A percentile compares a stretch with the other conserved stretches of the same genome.
These are phyloP conservation scores for Colletotrichum trifolii DNA, from an alignment of 2,329 filamentous ascomycete genomes.

Conservation along the genomic window DNA sequence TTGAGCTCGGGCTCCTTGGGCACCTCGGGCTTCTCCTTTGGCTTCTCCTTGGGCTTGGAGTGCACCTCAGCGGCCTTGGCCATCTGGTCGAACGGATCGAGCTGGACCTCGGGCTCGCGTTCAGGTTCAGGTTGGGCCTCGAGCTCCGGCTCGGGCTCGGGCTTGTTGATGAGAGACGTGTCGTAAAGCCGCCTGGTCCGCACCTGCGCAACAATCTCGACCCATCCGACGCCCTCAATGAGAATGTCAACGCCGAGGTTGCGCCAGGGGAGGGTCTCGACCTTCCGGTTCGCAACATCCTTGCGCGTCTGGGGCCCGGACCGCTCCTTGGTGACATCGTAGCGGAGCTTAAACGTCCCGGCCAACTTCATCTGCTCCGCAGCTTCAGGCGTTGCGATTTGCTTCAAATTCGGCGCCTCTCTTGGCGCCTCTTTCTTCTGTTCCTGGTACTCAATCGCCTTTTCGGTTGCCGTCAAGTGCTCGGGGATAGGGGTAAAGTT, in stretches of 20 bases:
- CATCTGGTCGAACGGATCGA: constrained; percentile 35
- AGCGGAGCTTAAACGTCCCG: constrained; percentile 78
- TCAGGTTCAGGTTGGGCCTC: neutral
- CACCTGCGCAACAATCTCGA: constrained; percentile 87
- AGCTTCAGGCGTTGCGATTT: constrained; percentile 70
- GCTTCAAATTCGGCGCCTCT: constrained; percentile 66
- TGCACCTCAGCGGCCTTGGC: constrained; percentile 12
- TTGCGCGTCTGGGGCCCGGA: constrained; percentile 77
- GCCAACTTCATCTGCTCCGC: constrained; percentile 73
- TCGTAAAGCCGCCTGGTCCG: constrained; percentile 65
- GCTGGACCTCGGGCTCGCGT: constrained; percentile 17
- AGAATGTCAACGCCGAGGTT: constrained; percentile 86
- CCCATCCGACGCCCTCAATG: constrained; percentile 92
- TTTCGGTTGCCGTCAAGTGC: constrained; percentile 83
- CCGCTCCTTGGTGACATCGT: constrained; percentile 85
- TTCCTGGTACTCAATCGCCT: constrained; percentile 79
- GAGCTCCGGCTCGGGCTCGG: constrained; percentile 32
- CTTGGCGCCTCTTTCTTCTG: constrained; percentile 67
- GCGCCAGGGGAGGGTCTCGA: constrained; percentile 79
- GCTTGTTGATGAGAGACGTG: constrained; percentile 35
- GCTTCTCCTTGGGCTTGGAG: neutral
- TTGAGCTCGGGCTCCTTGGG: constrained; percentile 45
- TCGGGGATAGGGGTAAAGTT: constrained; percentile 83
- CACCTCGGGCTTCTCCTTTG: constrained; percentile 27
- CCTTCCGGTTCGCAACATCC: constrained; percentile 70